Evolutionary conservation across 352 stramenopile species (phyloP), one percentile per base, ranked within the genome.

Genomic region (Phytophthora melonis): DNA sequence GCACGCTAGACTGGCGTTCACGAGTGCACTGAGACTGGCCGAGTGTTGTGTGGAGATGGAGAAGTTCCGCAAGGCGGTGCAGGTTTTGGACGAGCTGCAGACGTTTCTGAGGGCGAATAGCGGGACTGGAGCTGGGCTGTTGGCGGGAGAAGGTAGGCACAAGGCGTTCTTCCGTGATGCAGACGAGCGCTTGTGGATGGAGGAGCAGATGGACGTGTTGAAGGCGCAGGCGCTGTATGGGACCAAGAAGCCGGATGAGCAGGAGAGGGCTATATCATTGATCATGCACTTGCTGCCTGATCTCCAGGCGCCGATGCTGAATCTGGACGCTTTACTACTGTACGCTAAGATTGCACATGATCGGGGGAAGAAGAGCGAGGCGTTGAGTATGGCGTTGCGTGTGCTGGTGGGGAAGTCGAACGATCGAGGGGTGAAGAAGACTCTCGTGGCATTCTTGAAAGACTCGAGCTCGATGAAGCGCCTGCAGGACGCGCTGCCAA

Each of bases 261-360:
- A 92, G 55, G 84, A 95, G 23, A 70, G 76, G 0, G 85, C 85
- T 3, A 90, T 92, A 19, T 74, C 80, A 23, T 58, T 93, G 7
- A 23, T 93, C 8, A 78, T 78, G 74, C 80, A 89, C 23, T 50
- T 93, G 63, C 60, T 95, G 0, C 82, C 81, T 1, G 78, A 90
- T 49, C 66, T 92, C 18, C 78, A 91, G 41, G 78, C 80, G 9
- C 66, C 82, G 2, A 62, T 65, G 1, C 74, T 92, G 57, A 90
- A 92, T 47, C 60, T 93, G 54, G 81, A 95, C n/a, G 88, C 88
- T 2, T 58, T 95, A 25, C 57, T 89, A 23, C 52, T 92, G 10
- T 95, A 93, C 53, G 79, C 83, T 4, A 79, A 53, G 21, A 84
- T 95, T 14, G 86, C 88, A 1, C 71, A 90, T 49, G 84, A 92